These are phyloP conservation scores for Phytophthora idaei DNA, from an alignment of 352 stramenopile species.

Conservation along the genomic window DNA sequence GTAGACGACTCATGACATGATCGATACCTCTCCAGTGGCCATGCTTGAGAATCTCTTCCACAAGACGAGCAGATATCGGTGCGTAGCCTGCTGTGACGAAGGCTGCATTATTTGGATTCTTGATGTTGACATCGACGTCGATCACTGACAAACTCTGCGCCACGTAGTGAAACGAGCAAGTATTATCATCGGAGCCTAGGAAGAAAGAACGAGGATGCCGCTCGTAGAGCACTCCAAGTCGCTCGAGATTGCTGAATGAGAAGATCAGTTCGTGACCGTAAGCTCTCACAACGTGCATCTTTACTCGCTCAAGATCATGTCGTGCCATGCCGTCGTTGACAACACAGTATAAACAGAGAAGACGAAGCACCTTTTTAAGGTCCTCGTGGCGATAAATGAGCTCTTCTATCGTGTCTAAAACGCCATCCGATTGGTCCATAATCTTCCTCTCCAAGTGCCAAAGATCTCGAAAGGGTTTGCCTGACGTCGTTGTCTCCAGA, in stretches of 20 bases:
- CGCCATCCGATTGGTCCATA: constrained; percentile 51
- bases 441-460: constrained; percentile 76
- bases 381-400: constrained; percentile 65
- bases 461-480: constrained; percentile 57
- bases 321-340: constrained; percentile 49
- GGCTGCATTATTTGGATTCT: constrained; percentile 56
- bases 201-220: constrained; percentile 5
- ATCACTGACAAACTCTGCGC: constrained; percentile 45
- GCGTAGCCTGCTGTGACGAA: constrained; percentile 80
- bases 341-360: constrained; percentile 72
- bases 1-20: constrained; percentile 50
- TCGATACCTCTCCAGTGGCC: constrained; percentile 56
- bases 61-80: constrained; percentile 68
- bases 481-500: constrained; percentile 49
- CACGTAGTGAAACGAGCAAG: constrained; percentile 39
- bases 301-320: constrained; percentile 47
- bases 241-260: constrained; percentile 68
- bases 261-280: constrained; percentile 82
- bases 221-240: constrained; percentile 55
- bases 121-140: constrained; percentile 61
- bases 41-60: constrained; percentile 68
- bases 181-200: constrained; percentile 5
- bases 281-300: constrained; percentile 62
- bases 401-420: constrained; percentile 54
- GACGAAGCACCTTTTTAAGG: constrained; percentile 53